Evolutionary conservation across 352 stramenopile species (phyloP), one percentile per base, ranked within the genome.

Genomic region (Phytophthora hybrid): DNA sequence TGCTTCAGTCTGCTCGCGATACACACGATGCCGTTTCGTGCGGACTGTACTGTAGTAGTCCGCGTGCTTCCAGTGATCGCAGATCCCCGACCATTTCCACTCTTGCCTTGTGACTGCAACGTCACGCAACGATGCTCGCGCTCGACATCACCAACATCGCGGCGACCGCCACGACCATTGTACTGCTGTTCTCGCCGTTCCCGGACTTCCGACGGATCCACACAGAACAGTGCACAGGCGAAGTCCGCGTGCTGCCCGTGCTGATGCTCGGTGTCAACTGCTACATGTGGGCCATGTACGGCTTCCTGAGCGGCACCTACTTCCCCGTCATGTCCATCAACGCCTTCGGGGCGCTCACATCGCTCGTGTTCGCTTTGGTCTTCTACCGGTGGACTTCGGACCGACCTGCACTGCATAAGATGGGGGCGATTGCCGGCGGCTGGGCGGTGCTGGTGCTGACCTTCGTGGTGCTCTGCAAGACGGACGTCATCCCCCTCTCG

Each of bases 281-380:
- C 76, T 77, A 74, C 66, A 71, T 64, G 10, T 81, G 74, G 74
- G 47, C 68, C 60, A 56, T 59, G 39, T 81, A 81, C 32, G 70
- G 74, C n/a, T 73, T 68, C 44, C 74, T 81, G 14, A 76, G 59
- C 26, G 58, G 34, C 23, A 65, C 54, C 39, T 71, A 73, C 65
- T 81, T 76, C 70, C 74, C 74, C 34, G 63, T 81, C 32, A 77
- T 77, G 64, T 69, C 72, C 60, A 44, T 81, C 44, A 78, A 76
- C 46, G 61, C 55, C n/a, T 71, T 81, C 31, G 74, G 70, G 4
- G 54, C 72, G 19, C 54, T 81, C 61, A 78, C 65, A 26, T 81
- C 65, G 18, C 55, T 78, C 29, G 65, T 44, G 6, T 81, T 81
- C 66, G 52, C 67, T 7, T 14, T 61, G 5, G 74, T 81, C 57